Base-by-base conservation (phyloP, 73 alveolate species). In the Uronychia setigera region DNA sequence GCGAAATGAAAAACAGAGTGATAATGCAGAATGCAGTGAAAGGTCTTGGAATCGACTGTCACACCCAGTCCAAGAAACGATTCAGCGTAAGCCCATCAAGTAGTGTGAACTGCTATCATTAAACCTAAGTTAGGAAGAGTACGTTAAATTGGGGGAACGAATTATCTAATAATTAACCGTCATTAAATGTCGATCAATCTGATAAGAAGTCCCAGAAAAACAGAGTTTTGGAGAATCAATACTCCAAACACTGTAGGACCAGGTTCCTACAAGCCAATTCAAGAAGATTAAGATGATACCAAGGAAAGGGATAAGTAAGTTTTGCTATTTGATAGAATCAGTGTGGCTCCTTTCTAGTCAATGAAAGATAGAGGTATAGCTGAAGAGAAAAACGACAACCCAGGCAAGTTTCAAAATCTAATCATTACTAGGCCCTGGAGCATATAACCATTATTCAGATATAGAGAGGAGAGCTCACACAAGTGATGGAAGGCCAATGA, bases 241-340 rank as follows among this genome's bases (percentile, higher is more conserved):
- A 88, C 94, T 1, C 94, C 94, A 0, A 30, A 82, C n/a, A 59
- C 29, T 0, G 80, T 88, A 1, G 94, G 91, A 11, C 94, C 94
- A 32, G 94, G 94, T 13, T n/a, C 82, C 31, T 88, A 88, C 74
- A 33, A 88, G 35, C 31, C 79, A 19, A 59, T 80, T 29, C 34
- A 79, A 13, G 31, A 67, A 33, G 33, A 74, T 1, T 30, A 67
- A 76, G n/a, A 9, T 60, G 89, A 74, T 1, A 82, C n/a, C 67
- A 46, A 75, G 27, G 35, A 30, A 33, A 77, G 82, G 67, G 82
- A 76, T 26, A 78, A 34, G 92, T 78, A 78, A 79, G 35, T 31
- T 78, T 78, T 0, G 31, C 1, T 1, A 28, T 26, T 77, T 25
- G 30, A 13, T 29, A 1, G 27, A 19, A 5, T 13, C 31, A 86